Base-by-base conservation (phyloP, 163 green algal genomes). In the Scenedesmus sp. region DNA sequence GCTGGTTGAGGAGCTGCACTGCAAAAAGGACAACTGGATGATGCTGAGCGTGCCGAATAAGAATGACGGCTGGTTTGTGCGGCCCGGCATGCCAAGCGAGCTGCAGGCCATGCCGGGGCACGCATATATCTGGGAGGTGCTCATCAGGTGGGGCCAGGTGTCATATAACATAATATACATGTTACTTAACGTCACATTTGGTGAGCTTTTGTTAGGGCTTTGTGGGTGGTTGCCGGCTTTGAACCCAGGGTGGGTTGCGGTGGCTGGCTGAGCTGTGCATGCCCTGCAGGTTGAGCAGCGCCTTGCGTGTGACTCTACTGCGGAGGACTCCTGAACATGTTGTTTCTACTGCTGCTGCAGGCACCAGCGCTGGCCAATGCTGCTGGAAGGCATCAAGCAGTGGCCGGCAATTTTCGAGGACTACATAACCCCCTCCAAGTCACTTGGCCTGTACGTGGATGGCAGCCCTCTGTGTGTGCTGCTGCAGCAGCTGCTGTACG, bases 401-500 rank as follows among this genome's bases (percentile, higher is more conserved):
- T 88, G 83, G 83, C 83, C 83, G 2, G n/a, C 20, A 5, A n/a
- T 10, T 23, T 88, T 82, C 18, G 59, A 54, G 7, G 46, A 12
- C 60, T 67, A 54, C 76, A 8, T 7, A 9, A 55, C 7, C 56
- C 18, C 46, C 8, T 18, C 46, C 23, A n/a, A 64, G 6, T 59
- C 54, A 84, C 70, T 10, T 6, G 34, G 4, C 46, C 18, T 26
- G 3, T 5, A 64, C 7, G 46, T 59, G 3, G 83, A 88, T 10
- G 18, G 10, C 83, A 77, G 56, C 83, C 64, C 15, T 4, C 7
- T 60, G 52, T 66, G 74, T 4, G 34, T 90, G 3, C 12, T 90
- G 26, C 64, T 90, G 54, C 66, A 90, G 67, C 86, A 90, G 64
- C 64, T 90, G 64, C 86, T 90, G 64, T 84, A 90, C 15, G 86